Percentiles rank a stretch among this genome's conserved stretches.
These are phyloP conservation scores for Parathielavia hyrcaniae DNA, from an alignment of 495 filamentous ascomycete genomes.

Conservation along the genomic window DNA sequence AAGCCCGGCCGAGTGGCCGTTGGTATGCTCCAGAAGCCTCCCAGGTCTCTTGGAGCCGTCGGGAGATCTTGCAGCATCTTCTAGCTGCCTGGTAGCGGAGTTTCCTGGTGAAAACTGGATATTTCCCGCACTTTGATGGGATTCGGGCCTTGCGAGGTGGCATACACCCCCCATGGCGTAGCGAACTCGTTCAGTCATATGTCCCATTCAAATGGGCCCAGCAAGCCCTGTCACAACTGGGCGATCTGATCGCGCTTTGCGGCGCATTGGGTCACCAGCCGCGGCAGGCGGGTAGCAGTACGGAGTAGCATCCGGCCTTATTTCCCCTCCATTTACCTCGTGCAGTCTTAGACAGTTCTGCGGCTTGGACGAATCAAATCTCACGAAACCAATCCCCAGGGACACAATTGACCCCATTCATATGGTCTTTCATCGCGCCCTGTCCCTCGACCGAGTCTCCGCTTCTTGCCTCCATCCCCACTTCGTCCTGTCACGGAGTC, in stretches of 20 bases:
- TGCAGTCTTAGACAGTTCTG: constrained; percentile 5
- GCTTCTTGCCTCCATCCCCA: constrained; percentile 17
- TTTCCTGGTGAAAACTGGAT: too few relatives aligned
- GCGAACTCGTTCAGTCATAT: neutral
- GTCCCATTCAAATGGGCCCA: neutral
- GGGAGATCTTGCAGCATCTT: too few relatives aligned
- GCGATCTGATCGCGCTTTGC: constrained; percentile 1
- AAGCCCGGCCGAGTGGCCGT: too few relatives aligned
- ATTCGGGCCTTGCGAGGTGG: too few relatives aligned
- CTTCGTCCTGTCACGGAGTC: neutral
- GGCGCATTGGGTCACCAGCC: neutral
- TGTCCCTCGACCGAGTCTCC: constrained; percentile 5
- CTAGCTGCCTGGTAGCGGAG: too few relatives aligned
- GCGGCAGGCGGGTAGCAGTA: constrained; percentile 13
- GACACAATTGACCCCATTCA: constrained; percentile 23
- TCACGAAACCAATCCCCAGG: constrained; percentile 4
- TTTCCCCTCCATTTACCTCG: constrained; percentile 17
- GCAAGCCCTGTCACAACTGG: constrained; percentile 1
- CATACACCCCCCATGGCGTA: neutral
- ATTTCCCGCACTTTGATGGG: too few relatives aligned
- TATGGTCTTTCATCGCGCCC: neutral
- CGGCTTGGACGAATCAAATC: constrained; percentile 25
- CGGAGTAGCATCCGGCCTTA: constrained; percentile 29
- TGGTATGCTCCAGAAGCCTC: too few relatives aligned
- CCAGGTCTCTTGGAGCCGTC: too few relatives aligned